Evolutionary conservation across 2,329 filamentous ascomycete species (phyloP), one percentile per base, ranked within the genome.

Genomic region (Penicillium glabrum): DNA sequence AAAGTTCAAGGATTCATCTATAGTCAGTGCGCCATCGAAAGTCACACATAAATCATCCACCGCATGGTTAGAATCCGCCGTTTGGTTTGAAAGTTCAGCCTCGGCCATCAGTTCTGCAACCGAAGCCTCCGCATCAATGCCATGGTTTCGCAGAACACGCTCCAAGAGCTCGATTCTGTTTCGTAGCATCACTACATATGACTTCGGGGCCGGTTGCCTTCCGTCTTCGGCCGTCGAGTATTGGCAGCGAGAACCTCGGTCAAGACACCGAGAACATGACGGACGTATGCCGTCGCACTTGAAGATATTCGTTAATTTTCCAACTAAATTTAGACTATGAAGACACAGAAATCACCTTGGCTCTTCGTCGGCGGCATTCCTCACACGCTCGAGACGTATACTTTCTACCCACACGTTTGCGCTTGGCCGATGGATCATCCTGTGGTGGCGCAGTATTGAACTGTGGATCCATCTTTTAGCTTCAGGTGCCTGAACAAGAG

Each of bases 1-100:
- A 26, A 71, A 74, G 37, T 74, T 72, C 27, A 73, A 56, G 6
- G 70, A 67, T 39, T 73, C 73, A n/a, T 75, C 73, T 0, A 75
- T 46, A 16, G 69, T 71, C 1, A 75, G 59, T 4, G 68, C 63
- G 1, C 73, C 72, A 39, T 73, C 69, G 47, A 72, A 68, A 3
- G 61, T 63, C 2, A 61, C 52, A 24, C 56, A 65, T 11, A 69
- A 9, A 31, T 66, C 61, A 43, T 67, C 61, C 37, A 65, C 47
- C 3, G 51, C 24, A 13, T 33, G 16, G 21, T 48, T 41, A 2
- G 49, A 13, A 19, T 58, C 46, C 8, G 44, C 13, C 31, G 51
- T 10, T 41, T 39, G 53, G 27, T 56, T 53, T 10, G 52, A 27
- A 21, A 50, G 29, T 9, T 46, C 50, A 24, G 52, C 43, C 48